Percentiles rank a stretch among this genome's conserved stretches.
These are phyloP conservation scores for Diaporthe destruens DNA, from an alignment of 2,329 filamentous ascomycete species.

Conservation along the genomic window DNA sequence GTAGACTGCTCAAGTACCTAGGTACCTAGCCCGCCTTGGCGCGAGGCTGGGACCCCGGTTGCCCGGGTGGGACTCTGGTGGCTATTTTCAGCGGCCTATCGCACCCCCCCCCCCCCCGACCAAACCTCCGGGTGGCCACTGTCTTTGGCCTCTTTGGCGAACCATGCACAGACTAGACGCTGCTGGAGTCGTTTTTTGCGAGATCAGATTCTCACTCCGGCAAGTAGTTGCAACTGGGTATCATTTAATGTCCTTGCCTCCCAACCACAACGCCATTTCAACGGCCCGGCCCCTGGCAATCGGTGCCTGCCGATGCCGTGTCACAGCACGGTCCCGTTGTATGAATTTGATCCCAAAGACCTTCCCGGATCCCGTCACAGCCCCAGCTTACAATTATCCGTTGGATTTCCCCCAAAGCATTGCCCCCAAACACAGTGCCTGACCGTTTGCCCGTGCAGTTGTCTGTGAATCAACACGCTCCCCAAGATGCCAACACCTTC, in stretches of 20 bases:
- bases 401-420: neutral
- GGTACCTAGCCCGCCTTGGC: neutral
- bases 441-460: no score
- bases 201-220: neutral
- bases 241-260: neutral
- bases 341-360: neutral
- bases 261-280: neutral
- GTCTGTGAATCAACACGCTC: no score
- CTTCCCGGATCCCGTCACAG: neutral
- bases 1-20: no score
- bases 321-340: neutral
- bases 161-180: neutral
- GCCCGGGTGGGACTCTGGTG: neutral
- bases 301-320: neutral
- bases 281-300: neutral
- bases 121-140: neutral
- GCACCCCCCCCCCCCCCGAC: neutral
- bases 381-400: no score
- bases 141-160: neutral
- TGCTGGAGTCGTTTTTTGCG: neutral
- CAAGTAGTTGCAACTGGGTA: neutral
- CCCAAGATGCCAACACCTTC: neutral
- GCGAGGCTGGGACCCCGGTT: constrained; percentile 18
- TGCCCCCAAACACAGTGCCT: neutral
- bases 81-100: neutral